Base-by-base conservation (phyloP, 2,329 filamentous ascomycete genomes). In the Pseudogymnoascus sp. region DNA sequence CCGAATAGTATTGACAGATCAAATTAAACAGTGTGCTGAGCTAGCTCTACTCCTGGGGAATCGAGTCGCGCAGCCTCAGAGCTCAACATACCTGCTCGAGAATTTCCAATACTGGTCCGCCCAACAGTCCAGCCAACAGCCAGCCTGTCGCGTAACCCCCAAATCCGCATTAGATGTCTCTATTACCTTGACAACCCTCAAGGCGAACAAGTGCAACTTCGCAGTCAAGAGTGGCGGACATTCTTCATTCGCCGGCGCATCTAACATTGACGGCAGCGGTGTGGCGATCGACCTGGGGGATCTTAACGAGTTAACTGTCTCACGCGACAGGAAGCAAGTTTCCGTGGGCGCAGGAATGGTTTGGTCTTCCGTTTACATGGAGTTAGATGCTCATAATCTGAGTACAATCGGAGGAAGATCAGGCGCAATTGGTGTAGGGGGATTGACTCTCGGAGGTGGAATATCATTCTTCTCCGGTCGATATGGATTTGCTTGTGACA, bases 141-240 rank as follows among this genome's bases (percentile, higher is more conserved):
- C 75, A 34, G 70, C 73, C 4, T 76, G 75, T 62, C 65, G 74
- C 25, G 70, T 74, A 2, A 67, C 72, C 18, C 75, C 74, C 3
- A 63, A 65, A 6, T 65, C 64, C 9, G 66, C 73, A 2, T 61
- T 68, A 18, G 70, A 76, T 12, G 73, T 75, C 14, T 68, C 74
- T 25, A 62, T 64, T 2, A 66, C 67, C 20, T 67, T 74, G n/a
- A 65, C 62, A 38, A 60, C 70, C 16, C 65, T 74, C 16, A 41
- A 41, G 16, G 16, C 4, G 18, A 41, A 41, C 38, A 20, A 62
- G 6, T 63, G 64, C 47, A 16, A 41, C 32, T 75, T 75, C 64
- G 70, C 74, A 11, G 70, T 73, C 61, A 73, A 74, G 64, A 73
- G 72, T 58, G 74, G 74, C 12, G 74, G 76, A 2, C 75, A 78